A percentile compares a stretch with the other conserved stretches of the same genome.
phyloP scores from a whole-genome alignment of 306 rosid genomes.

The Pterocarpus santalinus region DNA sequence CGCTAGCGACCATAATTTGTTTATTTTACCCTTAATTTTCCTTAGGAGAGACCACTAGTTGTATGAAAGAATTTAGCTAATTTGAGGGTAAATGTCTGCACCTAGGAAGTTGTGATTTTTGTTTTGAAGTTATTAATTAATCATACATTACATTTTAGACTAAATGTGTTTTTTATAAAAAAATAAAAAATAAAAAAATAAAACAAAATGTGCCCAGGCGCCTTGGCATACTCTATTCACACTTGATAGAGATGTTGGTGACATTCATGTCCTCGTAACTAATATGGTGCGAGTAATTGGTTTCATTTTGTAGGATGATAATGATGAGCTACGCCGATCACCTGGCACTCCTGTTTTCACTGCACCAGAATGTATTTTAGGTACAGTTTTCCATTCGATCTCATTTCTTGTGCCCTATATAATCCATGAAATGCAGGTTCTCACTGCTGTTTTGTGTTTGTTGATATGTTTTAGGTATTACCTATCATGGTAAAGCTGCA shows the following conservation, averaged over 20 bases:
- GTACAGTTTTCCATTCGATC: slow-evolving; percentile 50
- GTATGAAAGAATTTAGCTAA: background rate
- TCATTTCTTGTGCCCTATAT: slow-evolving; percentile 13
- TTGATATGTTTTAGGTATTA: slow-evolving; percentile 63
- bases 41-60: background rate
- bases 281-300: slow-evolving; percentile 21
- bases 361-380: slow-evolving; percentile 97
- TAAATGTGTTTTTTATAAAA: background rate
- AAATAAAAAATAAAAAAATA: too few species aligned
- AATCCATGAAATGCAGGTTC: slow-evolving; percentile 16
- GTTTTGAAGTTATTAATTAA: background rate
- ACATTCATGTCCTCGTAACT: slow-evolving; percentile 22
- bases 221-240: background rate
- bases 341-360: slow-evolving; percentile 99
- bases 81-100: background rate
- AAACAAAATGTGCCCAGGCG: background rate
- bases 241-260: slow-evolving; percentile 13
- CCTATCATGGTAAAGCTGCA: slow-evolving; percentile 84
- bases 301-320: slow-evolving; percentile 78
- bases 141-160: slow-evolving; percentile 2
- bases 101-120: background rate
- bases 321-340: slow-evolving; percentile 94
- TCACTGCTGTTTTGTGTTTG: slow-evolving; percentile 24
- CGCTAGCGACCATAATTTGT: too few species aligned
- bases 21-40: background rate